phyloP scores from a whole-genome alignment of 1,139 yeast species.

The Kodamaea anthophila region DNA sequence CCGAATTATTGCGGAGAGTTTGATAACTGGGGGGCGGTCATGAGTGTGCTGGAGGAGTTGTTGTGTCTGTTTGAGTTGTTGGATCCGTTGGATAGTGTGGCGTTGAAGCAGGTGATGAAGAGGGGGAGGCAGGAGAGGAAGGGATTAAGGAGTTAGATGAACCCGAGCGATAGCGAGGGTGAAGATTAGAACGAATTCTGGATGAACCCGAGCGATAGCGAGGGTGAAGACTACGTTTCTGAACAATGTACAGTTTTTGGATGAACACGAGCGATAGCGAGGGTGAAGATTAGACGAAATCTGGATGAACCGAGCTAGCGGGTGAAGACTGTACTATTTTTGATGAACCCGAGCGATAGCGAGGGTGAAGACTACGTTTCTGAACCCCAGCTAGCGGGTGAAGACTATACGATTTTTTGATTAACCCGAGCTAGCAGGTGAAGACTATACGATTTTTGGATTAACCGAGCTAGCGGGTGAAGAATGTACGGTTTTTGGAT shows the following conservation, averaged over 20 bases:
- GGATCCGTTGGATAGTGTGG: conserved; percentile 90
- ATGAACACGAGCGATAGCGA: too few relatives aligned
- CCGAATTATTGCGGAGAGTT: conserved; percentile 98
- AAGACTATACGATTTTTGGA: neutral
- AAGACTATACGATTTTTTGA: too few relatives aligned
- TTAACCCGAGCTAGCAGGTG: too few relatives aligned
- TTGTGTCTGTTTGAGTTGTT: conserved; percentile 87
- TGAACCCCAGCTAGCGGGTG: too few relatives aligned
- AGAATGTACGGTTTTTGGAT: too few relatives aligned
- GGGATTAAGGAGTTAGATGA: conserved; percentile 4
- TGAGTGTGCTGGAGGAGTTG: conserved; percentile 91
- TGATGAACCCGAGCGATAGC: too few relatives aligned
- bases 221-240: too few relatives aligned
- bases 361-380: too few relatives aligned
- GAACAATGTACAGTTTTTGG: too few relatives aligned
- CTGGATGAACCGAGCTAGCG: neutral
- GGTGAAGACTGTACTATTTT: too few relatives aligned
- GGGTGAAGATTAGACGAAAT: neutral
- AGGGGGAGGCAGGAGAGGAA: conserved; percentile 78
- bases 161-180: neutral
- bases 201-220: too few relatives aligned
- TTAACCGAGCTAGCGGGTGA: neutral
- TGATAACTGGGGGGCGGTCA: conserved; percentile 98
- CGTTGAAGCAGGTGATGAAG: conserved; percentile 88
- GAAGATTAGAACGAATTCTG: neutral